Conservation (phyloP, 495 filamentous ascomycete genomes). For the Lepidopterella palustris region DNA sequence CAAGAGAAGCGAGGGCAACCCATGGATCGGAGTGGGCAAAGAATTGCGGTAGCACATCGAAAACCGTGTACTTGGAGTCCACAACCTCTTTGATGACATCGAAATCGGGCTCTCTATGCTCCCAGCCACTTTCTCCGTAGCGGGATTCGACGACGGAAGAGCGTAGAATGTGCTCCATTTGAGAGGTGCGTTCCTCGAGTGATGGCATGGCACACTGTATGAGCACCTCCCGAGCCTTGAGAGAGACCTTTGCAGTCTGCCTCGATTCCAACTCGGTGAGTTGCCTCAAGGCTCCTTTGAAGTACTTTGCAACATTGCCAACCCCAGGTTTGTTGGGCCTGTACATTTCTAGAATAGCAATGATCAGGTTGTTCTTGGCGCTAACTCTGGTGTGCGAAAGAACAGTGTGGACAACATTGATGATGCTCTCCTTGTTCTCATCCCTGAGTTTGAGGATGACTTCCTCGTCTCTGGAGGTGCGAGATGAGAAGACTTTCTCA, state of each 20-base stretch:
- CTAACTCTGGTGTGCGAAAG: conserved; percentile 88
- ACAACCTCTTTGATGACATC: conserved; percentile 92
- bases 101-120: conserved; percentile 83
- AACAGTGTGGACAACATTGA: conserved; percentile 74
- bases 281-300: conserved; percentile 74
- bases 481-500: conserved; percentile 80
- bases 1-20: conserved; percentile 88
- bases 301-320: conserved; percentile 81
- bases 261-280: conserved; percentile 88
- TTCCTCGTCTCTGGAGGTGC: conserved; percentile 83
- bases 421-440: conserved; percentile 87
- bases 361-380: conserved; percentile 88
- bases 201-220: conserved; percentile 97
- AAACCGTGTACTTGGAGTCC: conserved; percentile 96
- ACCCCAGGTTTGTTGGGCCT: conserved; percentile 87
- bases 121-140: conserved; percentile 96
- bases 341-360: conserved; percentile 91
- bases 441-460: conserved; percentile 91
- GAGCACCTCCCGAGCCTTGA: conserved; percentile 93
- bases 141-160: conserved; percentile 94
- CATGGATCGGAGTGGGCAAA: conserved; percentile 90
- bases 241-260: conserved; percentile 84
- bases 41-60: conserved; percentile 90
- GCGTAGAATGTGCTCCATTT: conserved; percentile 98
- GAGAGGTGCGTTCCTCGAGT: conserved; percentile 83